These are phyloP conservation scores for Aspergillus kassunensis DNA, from an alignment of 495 filamentous ascomycete species.

Conservation along the genomic window DNA sequence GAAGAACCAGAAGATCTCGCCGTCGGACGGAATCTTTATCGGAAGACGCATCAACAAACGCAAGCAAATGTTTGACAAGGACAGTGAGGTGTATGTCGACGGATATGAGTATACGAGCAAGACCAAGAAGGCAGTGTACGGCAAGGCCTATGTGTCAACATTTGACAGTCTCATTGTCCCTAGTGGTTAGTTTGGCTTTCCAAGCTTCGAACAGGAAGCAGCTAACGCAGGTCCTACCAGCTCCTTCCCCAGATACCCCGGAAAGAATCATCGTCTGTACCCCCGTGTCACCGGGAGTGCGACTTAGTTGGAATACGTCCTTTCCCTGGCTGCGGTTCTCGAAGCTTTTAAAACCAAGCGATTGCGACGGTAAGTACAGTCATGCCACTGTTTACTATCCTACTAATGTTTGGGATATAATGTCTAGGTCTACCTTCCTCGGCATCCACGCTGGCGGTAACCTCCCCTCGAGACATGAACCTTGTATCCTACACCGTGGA, in stretches of 20 bases:
- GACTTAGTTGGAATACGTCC: constrained; percentile 2
- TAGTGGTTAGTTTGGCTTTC: constrained; percentile 2
- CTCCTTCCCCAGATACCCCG: constrained; percentile 11
- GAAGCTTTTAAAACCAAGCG: constrained; percentile 1
- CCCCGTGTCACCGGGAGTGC: constrained; percentile 7
- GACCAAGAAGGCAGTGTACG: constrained; percentile 7
- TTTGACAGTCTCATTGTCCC: background rate
- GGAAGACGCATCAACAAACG: constrained; percentile 9
- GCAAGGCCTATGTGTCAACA: constrained; percentile 10
- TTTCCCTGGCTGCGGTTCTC: constrained; percentile 14
- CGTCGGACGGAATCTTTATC: background rate
- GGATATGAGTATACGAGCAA: constrained; percentile 8
- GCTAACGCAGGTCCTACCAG: constrained; percentile 1
- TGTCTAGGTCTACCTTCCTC: constrained; percentile 8
- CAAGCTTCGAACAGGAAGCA: background rate
- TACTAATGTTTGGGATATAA: no score
- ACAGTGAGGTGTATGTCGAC: constrained; percentile 14
- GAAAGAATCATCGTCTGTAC: constrained; percentile 13
- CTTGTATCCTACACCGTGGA: background rate
- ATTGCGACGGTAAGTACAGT: constrained; percentile 3
- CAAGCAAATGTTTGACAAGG: constrained; percentile 9
- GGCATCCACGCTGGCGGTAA: background rate
- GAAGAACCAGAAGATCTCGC: constrained; percentile 7
- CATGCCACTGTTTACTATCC: no score
- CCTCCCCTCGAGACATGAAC: background rate